A percentile compares a stretch with the other conserved stretches of the same genome.
Conservation (phyloP, 768 basidiomycete species). For the Leucogyrophana mollusca region DNA sequence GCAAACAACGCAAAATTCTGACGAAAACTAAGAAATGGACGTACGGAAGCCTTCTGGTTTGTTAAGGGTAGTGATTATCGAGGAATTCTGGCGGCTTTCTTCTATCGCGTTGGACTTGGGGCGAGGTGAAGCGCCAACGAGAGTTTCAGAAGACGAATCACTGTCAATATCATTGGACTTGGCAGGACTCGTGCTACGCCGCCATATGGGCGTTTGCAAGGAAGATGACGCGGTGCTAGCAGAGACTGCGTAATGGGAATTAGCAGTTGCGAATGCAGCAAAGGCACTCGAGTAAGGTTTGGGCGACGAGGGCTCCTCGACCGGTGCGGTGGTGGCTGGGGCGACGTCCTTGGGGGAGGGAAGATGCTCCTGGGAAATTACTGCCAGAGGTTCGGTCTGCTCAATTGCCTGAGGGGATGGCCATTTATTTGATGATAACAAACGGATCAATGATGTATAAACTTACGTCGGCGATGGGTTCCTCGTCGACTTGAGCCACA, state of each 20-base stretch:
- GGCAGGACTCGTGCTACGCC: conserved; percentile 8
- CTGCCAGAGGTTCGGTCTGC: neutral
- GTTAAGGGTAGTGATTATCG: neutral
- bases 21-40: neutral
- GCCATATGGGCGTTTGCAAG: conserved; percentile 25
- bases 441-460: conserved; percentile 14
- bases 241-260: conserved; percentile 34
- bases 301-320: conserved; percentile 2
- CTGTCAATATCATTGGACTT: too few relatives aligned
- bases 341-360: neutral
- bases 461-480: neutral
- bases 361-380: too few relatives aligned
- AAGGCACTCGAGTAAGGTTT: conserved; percentile 29
- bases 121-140: conserved; percentile 3
- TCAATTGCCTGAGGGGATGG: conserved; percentile 10
- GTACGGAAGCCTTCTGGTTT: neutral
- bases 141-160: neutral
- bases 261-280: conserved; percentile 35
- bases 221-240: conserved; percentile 18
- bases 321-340: conserved; percentile 12
- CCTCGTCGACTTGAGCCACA: conserved; percentile 6
- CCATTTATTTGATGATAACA: conserved; percentile 1
- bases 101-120: conserved; percentile 4
- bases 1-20: too few relatives aligned
- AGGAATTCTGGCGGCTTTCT: too few relatives aligned